A percentile compares a stretch with the other conserved stretches of the same genome.
Conservation (phyloP, 139 green algal species). For the Eudorina sp. region DNA sequence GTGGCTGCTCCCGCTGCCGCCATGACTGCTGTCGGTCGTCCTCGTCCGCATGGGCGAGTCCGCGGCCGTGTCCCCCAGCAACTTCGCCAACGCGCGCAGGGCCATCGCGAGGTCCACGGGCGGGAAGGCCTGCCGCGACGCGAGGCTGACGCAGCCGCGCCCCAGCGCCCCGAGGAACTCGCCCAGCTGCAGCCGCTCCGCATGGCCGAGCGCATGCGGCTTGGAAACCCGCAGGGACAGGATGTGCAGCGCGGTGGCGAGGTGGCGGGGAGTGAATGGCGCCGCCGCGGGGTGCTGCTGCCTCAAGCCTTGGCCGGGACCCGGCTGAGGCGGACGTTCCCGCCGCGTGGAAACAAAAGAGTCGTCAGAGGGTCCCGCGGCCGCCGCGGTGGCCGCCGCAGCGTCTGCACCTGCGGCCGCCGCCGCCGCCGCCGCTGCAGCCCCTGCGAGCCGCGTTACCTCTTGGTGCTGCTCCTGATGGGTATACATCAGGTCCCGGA, state of each 20-base stretch:
- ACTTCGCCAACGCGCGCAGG: background rate
- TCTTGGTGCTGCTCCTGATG: constrained; percentile 25
- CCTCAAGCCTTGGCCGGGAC: background rate
- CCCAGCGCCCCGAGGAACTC: constrained; percentile 11
- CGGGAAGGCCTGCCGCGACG: background rate
- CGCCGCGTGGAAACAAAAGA: too few species aligned
- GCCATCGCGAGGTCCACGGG: constrained; percentile 26
- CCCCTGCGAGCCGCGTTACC: background rate
- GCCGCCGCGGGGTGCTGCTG: background rate
- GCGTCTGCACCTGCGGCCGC: background rate
- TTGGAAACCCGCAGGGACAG: background rate
- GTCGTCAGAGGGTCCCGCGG: too few species aligned
- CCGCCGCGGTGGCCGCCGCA: too few species aligned
- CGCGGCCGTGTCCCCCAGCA: background rate
- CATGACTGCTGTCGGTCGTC: too few species aligned
- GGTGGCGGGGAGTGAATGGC: constrained; percentile 21
- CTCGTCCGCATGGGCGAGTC: background rate
- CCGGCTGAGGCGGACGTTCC: background rate
- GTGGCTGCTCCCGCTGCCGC: too few species aligned
- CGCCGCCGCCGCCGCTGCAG: background rate
- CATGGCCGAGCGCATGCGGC: background rate
- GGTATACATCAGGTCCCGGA: background rate
- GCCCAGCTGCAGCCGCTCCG: constrained; percentile 4
- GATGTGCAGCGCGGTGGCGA: constrained; percentile 23
- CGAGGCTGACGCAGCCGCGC: background rate